A percentile compares a stretch with the other conserved stretches of the same genome.
phyloP scores from a whole-genome alignment of 306 rosid genomes.

The Vicia villosa region DNA sequence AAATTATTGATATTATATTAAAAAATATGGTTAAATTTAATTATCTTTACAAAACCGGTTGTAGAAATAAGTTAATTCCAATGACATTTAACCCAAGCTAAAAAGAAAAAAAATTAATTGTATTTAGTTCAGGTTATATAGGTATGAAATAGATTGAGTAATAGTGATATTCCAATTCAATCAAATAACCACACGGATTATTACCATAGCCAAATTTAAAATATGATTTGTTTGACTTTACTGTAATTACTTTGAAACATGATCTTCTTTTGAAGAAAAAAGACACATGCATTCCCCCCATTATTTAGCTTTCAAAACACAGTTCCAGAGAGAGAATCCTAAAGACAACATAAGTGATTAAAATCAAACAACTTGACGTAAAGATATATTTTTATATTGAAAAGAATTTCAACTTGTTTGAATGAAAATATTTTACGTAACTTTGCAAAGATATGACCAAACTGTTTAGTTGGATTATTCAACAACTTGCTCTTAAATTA shows the following conservation, averaged over 20 bases:
- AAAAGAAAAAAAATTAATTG: no score
- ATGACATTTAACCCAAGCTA: no score
- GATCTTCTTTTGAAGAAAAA: constrained; percentile 4
- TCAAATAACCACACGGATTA: not conserved
- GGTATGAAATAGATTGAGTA: not conserved
- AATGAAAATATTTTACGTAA: constrained; percentile 41
- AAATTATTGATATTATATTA: no score
- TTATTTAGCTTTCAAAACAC: constrained; percentile 22
- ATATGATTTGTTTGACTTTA: constrained; percentile 13
- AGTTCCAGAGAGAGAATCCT: not conserved
- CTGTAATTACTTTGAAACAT: constrained; percentile 34
- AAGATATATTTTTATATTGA: constrained; percentile 35
- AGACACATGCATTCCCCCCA: constrained; percentile 37
- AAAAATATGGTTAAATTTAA: no score
- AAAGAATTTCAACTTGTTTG: constrained; percentile 52
- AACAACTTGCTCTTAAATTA: constrained; percentile 31
- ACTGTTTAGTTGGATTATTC: constrained; percentile 27
- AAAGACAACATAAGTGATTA: constrained; percentile 12
- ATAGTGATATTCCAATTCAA: not conserved
- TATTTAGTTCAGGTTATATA: no score
- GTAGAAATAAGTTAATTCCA: no score
- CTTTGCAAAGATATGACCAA: constrained; percentile 34
- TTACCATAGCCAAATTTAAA: constrained; percentile 7
- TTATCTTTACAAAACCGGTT: no score
- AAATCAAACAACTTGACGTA: constrained; percentile 5